A percentile compares a stretch with the other conserved stretches of the same genome.
phyloP scores from a whole-genome alignment of 176 grass and related monocot species.

The Thalia dealbata region DNA sequence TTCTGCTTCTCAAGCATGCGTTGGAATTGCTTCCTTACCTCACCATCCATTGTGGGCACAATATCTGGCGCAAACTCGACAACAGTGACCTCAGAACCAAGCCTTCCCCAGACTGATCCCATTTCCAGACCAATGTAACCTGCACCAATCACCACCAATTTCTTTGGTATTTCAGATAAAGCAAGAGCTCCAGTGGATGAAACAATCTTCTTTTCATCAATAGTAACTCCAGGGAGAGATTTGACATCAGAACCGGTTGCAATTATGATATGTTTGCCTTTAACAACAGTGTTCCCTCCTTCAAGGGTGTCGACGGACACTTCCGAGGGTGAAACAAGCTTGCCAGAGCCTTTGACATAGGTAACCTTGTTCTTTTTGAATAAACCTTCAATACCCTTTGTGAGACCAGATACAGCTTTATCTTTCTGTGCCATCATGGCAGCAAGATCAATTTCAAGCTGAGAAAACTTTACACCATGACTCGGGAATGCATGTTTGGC shows the following conservation, averaged over 20 bases:
- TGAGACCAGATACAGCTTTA: constrained; percentile 80
- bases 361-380: constrained; percentile 98
- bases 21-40: constrained; percentile 93
- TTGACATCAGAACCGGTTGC: constrained; percentile 95
- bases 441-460: constrained; percentile 73
- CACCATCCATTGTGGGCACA: constrained; percentile 90
- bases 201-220: constrained; percentile 97
- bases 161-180: constrained; percentile 73
- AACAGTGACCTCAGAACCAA: constrained; percentile 87
- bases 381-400: constrained; percentile 87
- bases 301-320: constrained; percentile 82
- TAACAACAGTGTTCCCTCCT: constrained; percentile 67
- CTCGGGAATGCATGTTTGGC: constrained; percentile 68
- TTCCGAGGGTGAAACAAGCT: constrained; percentile 73
- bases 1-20: constrained; percentile 99
- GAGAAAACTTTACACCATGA: constrained; percentile 75
- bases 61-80: constrained; percentile 94
- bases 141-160: constrained; percentile 89
- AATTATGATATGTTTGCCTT: constrained; percentile 83
- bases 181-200: constrained; percentile 88
- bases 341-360: constrained; percentile 89
- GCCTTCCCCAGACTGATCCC: constrained; percentile 96
- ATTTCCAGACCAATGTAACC: constrained; percentile 98
- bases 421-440: constrained; percentile 98
- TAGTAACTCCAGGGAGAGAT: constrained; percentile 79